phyloP scores from a whole-genome alignment of 345 rosid genomes.

The Salix koriyanagi region DNA sequence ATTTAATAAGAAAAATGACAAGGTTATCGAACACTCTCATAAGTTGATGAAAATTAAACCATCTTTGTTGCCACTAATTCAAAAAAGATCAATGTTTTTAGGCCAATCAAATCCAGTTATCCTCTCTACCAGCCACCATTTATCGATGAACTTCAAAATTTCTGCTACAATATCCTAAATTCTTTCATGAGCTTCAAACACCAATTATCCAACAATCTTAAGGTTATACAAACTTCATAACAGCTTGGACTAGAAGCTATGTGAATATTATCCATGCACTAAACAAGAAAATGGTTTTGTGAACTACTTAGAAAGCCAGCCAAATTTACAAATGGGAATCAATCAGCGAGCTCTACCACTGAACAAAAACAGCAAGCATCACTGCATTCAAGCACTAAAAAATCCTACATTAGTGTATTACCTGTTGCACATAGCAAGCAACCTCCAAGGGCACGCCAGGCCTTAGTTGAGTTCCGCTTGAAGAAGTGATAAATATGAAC shows the following conservation, averaged over 20 bases:
- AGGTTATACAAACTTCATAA: not conserved
- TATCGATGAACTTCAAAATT: not conserved
- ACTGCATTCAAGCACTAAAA: not conserved
- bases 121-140: not conserved
- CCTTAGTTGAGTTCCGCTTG: constrained; percentile 77
- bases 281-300: not conserved
- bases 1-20: not conserved
- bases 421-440: constrained; percentile 99
- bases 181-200: not conserved
- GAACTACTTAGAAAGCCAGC: not conserved
- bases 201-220: not conserved
- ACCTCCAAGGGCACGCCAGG: constrained; percentile 97
- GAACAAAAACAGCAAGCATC: not conserved
- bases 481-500: constrained; percentile 79
- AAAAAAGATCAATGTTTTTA: not conserved
- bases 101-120: not conserved
- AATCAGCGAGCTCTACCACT: not conserved
- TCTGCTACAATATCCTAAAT: not conserved
- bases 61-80: not conserved
- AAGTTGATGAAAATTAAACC: not conserved
- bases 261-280: not conserved
- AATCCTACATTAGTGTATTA: constrained; percentile 25
- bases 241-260: not conserved
- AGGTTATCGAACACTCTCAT: not conserved
- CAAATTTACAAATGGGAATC: not conserved